Evolutionary conservation across 176 grass and related monocot genomes (phyloP).

Genomic region (Bolboschoenus planiculmis): DNA sequence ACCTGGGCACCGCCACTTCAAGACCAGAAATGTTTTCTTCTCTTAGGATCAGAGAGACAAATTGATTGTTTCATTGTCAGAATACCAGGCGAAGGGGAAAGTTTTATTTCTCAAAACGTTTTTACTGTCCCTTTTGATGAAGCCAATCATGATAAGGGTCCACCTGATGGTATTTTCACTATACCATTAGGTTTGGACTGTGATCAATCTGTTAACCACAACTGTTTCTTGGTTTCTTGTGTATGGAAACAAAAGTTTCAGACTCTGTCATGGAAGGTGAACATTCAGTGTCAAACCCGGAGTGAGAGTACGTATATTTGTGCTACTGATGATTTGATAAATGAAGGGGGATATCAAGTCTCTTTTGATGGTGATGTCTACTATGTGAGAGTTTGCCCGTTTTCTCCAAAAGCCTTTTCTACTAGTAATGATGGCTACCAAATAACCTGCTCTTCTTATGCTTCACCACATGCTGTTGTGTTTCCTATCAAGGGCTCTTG

Average conservation of each 20-base stretch:
- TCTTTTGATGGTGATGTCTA: constrained; percentile 40
- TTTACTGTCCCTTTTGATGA: constrained; percentile 55
- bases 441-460: constrained; percentile 55
- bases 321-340: constrained; percentile 33
- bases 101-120: constrained; percentile 50
- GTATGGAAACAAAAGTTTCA: constrained; percentile 59
- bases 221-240: constrained; percentile 68
- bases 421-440: constrained; percentile 32
- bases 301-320: constrained; percentile 26
- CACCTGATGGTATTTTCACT: constrained; percentile 70
- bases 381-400: constrained; percentile 37
- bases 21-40: constrained; percentile 56
- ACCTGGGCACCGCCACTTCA: constrained; percentile 72
- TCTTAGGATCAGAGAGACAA: constrained; percentile 59
- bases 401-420: constrained; percentile 51
- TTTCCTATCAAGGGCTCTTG: constrained; percentile 43
- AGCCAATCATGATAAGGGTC: constrained; percentile 25
- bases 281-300: constrained; percentile 40
- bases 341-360: constrained; percentile 41
- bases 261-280: constrained; percentile 66
- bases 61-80: constrained; percentile 61
- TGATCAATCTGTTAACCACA: constrained; percentile 30
- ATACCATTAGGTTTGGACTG: constrained; percentile 53
- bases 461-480: constrained; percentile 32
- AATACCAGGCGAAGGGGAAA: constrained; percentile 40